A percentile compares a stretch with the other conserved stretches of the same genome.
These are phyloP conservation scores for Albifimbria verrucaria DNA, from an alignment of 2,329 filamentous ascomycete species.

Conservation along the genomic window DNA sequence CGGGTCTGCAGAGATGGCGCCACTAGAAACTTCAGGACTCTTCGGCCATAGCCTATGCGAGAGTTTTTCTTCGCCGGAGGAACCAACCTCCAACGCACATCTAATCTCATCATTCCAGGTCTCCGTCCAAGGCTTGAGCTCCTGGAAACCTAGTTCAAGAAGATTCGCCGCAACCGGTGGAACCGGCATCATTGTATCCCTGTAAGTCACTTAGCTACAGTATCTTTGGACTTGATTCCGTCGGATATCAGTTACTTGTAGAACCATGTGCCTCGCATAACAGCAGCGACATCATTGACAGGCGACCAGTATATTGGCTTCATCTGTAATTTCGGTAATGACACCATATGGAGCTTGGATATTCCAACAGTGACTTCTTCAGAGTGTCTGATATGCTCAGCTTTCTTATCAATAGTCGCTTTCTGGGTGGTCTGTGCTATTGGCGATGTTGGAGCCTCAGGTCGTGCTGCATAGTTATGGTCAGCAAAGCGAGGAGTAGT, in stretches of 20 bases:
- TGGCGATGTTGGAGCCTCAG: too few relatives aligned
- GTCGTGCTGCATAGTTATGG: too few relatives aligned
- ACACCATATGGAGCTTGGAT: constrained; percentile 85
- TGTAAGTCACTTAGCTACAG: constrained; percentile 20
- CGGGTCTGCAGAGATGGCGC: constrained; percentile 47
- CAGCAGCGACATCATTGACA: constrained; percentile 79
- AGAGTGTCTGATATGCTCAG: constrained; percentile 21
- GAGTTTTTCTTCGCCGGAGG: constrained; percentile 87
- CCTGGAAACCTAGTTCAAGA: constrained; percentile 84
- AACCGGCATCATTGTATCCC: constrained; percentile 86
- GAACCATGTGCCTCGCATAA: constrained; percentile 91
- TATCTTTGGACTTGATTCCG: too few relatives aligned
- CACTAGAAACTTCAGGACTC: constrained; percentile 27
- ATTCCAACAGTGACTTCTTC: constrained; percentile 77
- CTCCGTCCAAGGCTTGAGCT: constrained; percentile 82
- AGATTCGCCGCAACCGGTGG: constrained; percentile 85
- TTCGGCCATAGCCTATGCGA: constrained; percentile 79
- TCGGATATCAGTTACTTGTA: constrained; percentile 56
- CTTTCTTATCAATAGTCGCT: too few relatives aligned
- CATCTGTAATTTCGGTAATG: constrained; percentile 80
- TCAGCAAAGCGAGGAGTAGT: neutral
- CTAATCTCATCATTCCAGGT: constrained; percentile 91
- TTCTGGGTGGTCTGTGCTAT: too few relatives aligned
- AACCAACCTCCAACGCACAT: constrained; percentile 86
- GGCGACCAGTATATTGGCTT: constrained; percentile 98